Evolutionary conservation across 2,329 filamentous ascomycete genomes (phyloP), one percentile per base, ranked within the genome.

Genomic region (Colletotrichum cordylinicola): DNA sequence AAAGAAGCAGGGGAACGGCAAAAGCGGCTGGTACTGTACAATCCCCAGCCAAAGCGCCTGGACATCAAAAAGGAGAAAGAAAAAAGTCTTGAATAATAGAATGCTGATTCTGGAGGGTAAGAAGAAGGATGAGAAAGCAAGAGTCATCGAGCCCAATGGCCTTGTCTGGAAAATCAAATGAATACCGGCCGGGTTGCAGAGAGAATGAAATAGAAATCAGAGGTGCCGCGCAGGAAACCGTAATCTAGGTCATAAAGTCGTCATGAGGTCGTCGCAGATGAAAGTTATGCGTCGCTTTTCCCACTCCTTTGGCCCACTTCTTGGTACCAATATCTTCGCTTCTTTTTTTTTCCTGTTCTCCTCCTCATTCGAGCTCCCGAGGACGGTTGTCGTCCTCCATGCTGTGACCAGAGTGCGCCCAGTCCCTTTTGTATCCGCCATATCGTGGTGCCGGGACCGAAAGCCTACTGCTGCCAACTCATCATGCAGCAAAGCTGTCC

Each of bases 381-480:
- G 7, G 8, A n/a, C 9, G 58, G 10, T 33, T 35, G 12, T 27
- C 29, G 33, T 35, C 10, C 58, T n/a, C 18, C 29, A 33, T 35
- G 10, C 33, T 61, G 29, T 35, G 29, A n/a, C 18, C 58, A 33
- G 80, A 83, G 84, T 85, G 83, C 78, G 84, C 84, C 82, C 83
- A 83, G 84, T 80, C 83, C 79, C 80, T 76, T 83, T 75, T 83
- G 83, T 82, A 67, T 69, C 74, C 56, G 67, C 70, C 43, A 21
- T 61, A 29, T 76, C 69, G 73, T 39, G 70, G 27, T 37, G 67
- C 10, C 29, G 56, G 12, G 29, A n/a, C 29, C 56, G 29, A n/a
- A 27, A 12, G n/a, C 24, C 29, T 16, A 31, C 58, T 13, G 16
- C 73, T 74, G 66, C 21, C 66, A 39, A 18, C 18, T 29, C 66